phyloP scores from a whole-genome alignment of 257 asterid species.

The Ballota nigra region DNA sequence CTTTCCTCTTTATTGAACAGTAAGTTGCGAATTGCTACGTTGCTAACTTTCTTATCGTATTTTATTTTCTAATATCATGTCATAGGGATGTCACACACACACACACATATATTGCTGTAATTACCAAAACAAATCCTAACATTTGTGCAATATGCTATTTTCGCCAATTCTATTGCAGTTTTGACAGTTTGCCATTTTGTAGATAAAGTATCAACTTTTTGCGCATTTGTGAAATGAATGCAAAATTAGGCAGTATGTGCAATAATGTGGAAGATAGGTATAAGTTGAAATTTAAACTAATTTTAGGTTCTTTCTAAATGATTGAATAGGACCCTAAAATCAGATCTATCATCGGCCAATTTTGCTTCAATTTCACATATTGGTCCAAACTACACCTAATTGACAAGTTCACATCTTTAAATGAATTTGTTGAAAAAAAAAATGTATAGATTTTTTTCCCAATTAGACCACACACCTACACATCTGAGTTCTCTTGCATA shows the following conservation, averaged over 20 bases:
- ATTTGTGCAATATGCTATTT: not conserved
- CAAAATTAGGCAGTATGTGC: not conserved
- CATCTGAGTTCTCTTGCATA: not conserved
- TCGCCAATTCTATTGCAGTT: not conserved
- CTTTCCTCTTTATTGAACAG: conserved; percentile 20
- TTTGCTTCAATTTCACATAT: not conserved
- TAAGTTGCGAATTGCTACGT: not conserved
- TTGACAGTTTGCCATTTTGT: not conserved
- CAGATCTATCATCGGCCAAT: not conserved
- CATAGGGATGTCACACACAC: not conserved
- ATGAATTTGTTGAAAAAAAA: not conserved
- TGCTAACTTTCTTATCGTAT: not conserved
- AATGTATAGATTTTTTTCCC: not conserved
- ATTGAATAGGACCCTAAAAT: not conserved
- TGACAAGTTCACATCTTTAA: not conserved
- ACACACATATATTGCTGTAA: no score
- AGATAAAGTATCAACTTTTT: not conserved
- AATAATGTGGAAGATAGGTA: not conserved
- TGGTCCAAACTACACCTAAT: not conserved
- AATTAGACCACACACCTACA: not conserved
- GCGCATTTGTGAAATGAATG: not conserved
- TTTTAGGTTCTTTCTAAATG: not conserved
- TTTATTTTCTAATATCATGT: not conserved
- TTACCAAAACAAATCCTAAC: not conserved
- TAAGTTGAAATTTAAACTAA: not conserved